These are phyloP conservation scores for Cucurbita moschata DNA, from an alignment of 306 rosid species.

Conservation along the genomic window DNA sequence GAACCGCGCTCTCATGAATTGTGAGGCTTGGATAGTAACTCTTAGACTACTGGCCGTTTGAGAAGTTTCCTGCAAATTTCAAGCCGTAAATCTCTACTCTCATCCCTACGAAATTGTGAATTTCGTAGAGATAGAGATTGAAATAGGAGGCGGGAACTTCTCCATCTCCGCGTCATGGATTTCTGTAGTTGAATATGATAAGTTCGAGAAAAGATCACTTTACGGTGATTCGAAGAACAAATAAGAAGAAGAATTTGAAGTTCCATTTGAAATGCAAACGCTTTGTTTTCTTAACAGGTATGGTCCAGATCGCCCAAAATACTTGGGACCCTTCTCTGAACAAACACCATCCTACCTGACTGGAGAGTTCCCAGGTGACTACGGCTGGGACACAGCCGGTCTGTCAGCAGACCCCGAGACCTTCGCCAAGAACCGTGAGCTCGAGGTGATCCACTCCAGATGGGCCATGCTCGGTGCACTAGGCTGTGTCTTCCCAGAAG, in stretches of 20 bases:
- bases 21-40: no score
- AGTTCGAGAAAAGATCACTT: no score
- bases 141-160: no score
- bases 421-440: conserved; percentile 84
- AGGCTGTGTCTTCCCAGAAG: conserved; percentile 73
- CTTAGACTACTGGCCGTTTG: no score
- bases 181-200: no score
- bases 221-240: no score
- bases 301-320: conserved; percentile 91
- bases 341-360: conserved; percentile 91
- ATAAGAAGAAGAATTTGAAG: background rate
- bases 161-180: no score
- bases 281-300: conserved; percentile 25
- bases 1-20: no score
- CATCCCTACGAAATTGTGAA: no score
- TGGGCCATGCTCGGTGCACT: conserved; percentile 97
- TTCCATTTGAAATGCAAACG: background rate
- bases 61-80: no score
- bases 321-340: conserved; percentile 94
- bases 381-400: conserved; percentile 98
- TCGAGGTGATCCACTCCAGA: conserved; percentile 78
- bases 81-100: no score
- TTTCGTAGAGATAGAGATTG: no score
- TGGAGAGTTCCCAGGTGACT: conserved; percentile 91
- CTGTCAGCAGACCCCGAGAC: conserved; percentile 95